Evolutionary conservation across 2,329 filamentous ascomycete species (phyloP), one percentile per base, ranked within the genome.

Genomic region (Ceratocystis papillata): DNA sequence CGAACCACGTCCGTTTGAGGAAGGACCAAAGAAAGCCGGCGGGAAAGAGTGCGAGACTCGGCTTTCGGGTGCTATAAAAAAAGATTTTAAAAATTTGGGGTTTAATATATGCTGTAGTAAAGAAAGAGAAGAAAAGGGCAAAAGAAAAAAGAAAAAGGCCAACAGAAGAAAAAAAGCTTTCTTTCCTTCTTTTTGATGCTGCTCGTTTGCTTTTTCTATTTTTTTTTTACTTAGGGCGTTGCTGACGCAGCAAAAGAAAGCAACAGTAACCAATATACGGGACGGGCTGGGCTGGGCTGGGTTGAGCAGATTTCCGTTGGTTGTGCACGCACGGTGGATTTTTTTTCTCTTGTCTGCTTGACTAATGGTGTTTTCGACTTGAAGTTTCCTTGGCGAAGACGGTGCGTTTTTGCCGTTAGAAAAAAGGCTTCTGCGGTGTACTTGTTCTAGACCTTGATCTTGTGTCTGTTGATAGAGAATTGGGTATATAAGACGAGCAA

Each of bases 261-360:
- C n/a, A 22, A 50, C 10, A 50, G n/a, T n/a, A 12, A 25, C 17
- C 22, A 30, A 12, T 28, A 30, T 15, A 41, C 37, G 37, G 37
- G 33, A 37, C 33, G 33, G 33, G 33, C 33, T 37, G 33, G 8
- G 25, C 53, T 57, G 37, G 37, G 37, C 37, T 41, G 37, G 10
- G 15, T 12, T 57, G 22, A 57, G 53, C 53, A 57, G 53, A 30
- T 57, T 50, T 30, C 28, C 22, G 17, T 50, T n/a, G 46, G n/a
- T 57, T 57, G 53, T 57, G 53, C 53, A 30, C 53, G 53, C 53
- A 57, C 53, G 22, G 53, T 30, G 25, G 25, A 55, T 55, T 30
- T 41, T 12, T 28, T 28, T 12, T 41, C 4, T 41, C 10, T 37
- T 37, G 7, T 37, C 33, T 10, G 33, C 8, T 37, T 37, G 33